Evolutionary conservation across 2,329 filamentous ascomycete genomes (phyloP).

Genomic region (Colletotrichum caudatum): DNA sequence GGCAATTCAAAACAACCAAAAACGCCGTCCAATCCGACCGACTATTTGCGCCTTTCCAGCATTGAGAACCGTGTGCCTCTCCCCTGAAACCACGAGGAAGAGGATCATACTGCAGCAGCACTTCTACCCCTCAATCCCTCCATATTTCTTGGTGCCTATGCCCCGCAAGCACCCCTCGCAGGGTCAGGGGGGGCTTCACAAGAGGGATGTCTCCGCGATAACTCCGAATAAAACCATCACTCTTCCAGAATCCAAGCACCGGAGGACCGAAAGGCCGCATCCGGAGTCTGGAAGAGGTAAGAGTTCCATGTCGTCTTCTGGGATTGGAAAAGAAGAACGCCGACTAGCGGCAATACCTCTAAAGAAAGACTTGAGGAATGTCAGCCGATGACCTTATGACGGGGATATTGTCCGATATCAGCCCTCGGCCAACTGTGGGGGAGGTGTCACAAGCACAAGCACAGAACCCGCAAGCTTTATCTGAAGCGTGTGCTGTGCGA

Average conservation of each 20-base stretch:
- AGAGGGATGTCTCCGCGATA: constrained; percentile 23
- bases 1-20: neutral
- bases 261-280: neutral
- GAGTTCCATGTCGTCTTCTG: neutral
- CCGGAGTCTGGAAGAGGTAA: neutral
- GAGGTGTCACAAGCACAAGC: neutral
- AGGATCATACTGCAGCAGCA: neutral
- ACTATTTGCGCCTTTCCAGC: neutral
- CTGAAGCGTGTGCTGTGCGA: neutral
- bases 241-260: neutral
- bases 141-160: neutral
- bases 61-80: neutral
- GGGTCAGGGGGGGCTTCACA: neutral
- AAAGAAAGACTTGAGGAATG: neutral
- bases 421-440: constrained; percentile 14
- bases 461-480: neutral
- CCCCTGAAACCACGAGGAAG: neutral
- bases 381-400: neutral
- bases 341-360: neutral
- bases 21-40: neutral
- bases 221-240: neutral
- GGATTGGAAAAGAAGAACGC: neutral
- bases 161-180: neutral
- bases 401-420: neutral
- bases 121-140: constrained; percentile 1